A percentile compares a stretch with the other conserved stretches of the same genome.
These are phyloP conservation scores for Penicillium sp. DNA, from an alignment of 2,329 filamentous ascomycete genomes.

Conservation along the genomic window DNA sequence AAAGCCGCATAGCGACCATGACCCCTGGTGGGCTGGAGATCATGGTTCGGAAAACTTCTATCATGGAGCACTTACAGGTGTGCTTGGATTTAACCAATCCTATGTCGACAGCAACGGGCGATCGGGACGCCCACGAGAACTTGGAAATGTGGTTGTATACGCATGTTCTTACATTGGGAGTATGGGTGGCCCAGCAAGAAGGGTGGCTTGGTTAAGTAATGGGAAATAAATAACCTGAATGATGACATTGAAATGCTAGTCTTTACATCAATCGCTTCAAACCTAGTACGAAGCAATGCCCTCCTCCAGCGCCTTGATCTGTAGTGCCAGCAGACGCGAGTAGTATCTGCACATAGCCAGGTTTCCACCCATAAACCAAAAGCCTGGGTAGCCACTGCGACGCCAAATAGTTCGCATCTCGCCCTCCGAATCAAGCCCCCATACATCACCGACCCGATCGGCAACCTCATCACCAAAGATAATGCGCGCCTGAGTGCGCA, in stretches of 20 bases:
- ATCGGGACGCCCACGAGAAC: constrained; percentile 26
- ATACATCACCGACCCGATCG: constrained; percentile 63
- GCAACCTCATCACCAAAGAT: constrained; percentile 70
- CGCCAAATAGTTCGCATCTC: constrained; percentile 67
- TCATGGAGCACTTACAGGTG: constrained; percentile 30
- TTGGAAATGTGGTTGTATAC: constrained; percentile 39
- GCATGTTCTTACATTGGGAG: constrained; percentile 39
- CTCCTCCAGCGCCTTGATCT: constrained; percentile 55
- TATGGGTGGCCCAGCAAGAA: constrained; percentile 38
- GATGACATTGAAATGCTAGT: neutral
- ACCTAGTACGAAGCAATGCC: constrained; percentile 29
- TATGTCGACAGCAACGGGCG: constrained; percentile 10
- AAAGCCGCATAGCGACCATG: constrained; percentile 33
- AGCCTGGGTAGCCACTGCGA: constrained; percentile 66
- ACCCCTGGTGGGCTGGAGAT: constrained; percentile 32
- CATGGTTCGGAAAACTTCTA: constrained; percentile 34
- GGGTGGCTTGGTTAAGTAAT: constrained; percentile 31
- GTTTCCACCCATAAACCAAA: constrained; percentile 73
- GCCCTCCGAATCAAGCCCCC: constrained; percentile 64
- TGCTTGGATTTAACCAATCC: constrained; percentile 28
- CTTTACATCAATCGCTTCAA: neutral
- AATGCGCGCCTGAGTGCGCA: constrained; percentile 65
- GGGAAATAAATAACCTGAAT: constrained; percentile 1
- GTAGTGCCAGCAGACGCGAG: constrained; percentile 59
- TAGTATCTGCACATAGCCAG: constrained; percentile 68